phyloP scores from a whole-genome alignment of 352 stramenopile species.

The Halophytophthora polymorphica region DNA sequence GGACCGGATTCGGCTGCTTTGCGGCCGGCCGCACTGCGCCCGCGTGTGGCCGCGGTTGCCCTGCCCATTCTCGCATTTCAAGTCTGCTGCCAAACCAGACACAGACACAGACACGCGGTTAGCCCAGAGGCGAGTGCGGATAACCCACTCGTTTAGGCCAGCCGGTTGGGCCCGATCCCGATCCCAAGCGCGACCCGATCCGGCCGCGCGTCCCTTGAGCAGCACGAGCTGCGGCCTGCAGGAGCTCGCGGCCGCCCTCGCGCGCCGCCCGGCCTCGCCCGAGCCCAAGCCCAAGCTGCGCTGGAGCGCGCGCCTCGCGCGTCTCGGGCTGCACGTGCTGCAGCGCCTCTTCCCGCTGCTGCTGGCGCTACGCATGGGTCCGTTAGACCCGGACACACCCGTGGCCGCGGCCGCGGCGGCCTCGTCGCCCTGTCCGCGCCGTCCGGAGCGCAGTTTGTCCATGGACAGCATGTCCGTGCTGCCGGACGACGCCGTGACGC shows the following conservation, averaged over 20 bases:
- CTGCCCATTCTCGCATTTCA: not conserved
- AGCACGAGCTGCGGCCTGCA: no score
- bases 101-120: not conserved
- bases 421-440: not conserved
- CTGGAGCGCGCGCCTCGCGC: constrained; percentile 35
- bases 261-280: not conserved
- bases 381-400: no score
- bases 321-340: constrained; percentile 29
- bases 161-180: not conserved
- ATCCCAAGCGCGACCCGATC: not conserved
- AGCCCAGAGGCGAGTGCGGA: no score
- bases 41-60: constrained; percentile 6
- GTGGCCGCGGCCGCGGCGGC: not conserved
- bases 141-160: constrained; percentile 6
- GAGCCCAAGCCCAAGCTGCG: constrained; percentile 18
- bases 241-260: constrained; percentile 9
- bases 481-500: not conserved
- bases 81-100: not conserved
- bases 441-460: not conserved
- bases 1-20: constrained; percentile 20
- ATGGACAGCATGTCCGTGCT: constrained; percentile 6
- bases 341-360: constrained; percentile 32
- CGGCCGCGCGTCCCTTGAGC: not conserved
- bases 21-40: not conserved
- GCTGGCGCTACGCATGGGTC: constrained; percentile 1